phyloP scores from a whole-genome alignment of 768 basidiomycete species.

The Atractiella rhizophila region DNA sequence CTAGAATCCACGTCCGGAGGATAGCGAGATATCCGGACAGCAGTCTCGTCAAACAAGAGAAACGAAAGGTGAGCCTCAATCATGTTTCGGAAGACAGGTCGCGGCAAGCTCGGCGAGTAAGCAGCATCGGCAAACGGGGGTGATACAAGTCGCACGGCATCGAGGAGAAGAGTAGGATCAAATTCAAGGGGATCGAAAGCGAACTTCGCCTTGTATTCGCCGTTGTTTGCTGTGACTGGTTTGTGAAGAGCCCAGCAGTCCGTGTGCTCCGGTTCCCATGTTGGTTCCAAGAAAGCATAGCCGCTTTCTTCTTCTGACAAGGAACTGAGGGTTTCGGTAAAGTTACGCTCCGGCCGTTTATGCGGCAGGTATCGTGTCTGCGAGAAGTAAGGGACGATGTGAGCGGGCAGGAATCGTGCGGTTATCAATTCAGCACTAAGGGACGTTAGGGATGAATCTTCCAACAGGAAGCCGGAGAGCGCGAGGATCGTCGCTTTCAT shows the following conservation, averaged over 20 bases:
- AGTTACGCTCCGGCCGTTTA: background rate
- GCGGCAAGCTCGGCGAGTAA: background rate
- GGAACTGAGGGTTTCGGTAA: background rate
- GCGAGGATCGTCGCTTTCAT: constrained; percentile 12
- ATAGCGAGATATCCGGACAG: background rate
- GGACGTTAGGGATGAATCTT: constrained; percentile 6
- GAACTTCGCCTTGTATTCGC: too few relatives aligned
- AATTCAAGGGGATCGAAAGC: constrained; percentile 9
- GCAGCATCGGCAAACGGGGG: constrained; percentile 1
- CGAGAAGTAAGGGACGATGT: constrained; percentile 1
- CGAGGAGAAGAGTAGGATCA: constrained; percentile 14
- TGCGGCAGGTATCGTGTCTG: background rate
- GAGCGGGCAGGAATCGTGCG: constrained; percentile 9
- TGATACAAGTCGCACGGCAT: constrained; percentile 13
- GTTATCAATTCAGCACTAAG: constrained; percentile 7
- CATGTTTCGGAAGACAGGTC: constrained; percentile 3
- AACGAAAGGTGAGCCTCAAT: constrained; percentile 11
- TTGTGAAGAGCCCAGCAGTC: background rate
- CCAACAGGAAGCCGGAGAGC: constrained; percentile 13
- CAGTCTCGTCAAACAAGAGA: constrained; percentile 9
- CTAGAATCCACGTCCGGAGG: constrained; percentile 7
- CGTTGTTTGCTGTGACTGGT: too few relatives aligned
- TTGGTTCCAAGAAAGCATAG: background rate
- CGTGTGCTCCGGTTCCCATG: background rate
- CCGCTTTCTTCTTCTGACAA: background rate